Evolutionary conservation across 495 filamentous ascomycete genomes (phyloP).

Genomic region (Thozetella sp.): DNA sequence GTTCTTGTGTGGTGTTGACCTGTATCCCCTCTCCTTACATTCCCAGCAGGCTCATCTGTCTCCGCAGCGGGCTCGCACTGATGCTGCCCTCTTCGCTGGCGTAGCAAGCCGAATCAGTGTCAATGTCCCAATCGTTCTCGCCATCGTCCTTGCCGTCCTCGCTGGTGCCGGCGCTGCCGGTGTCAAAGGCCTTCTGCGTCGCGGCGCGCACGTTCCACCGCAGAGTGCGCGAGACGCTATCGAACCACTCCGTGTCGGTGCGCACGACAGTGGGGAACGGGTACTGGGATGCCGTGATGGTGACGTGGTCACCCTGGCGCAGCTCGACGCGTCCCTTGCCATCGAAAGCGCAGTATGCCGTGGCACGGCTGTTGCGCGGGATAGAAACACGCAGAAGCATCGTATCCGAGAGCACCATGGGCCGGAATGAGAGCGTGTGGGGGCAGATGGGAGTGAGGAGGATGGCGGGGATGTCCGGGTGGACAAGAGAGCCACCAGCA

Average conservation of each 20-base stretch:
- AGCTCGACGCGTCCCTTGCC: conserved; percentile 94
- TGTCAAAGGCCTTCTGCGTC: conserved; percentile 79
- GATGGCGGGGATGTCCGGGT: conserved; percentile 96
- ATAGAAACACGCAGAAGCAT: conserved; percentile 87
- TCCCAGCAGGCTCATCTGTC: conserved; percentile 66
- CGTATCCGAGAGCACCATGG: conserved; percentile 97
- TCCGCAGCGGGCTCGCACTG: conserved; percentile 64
- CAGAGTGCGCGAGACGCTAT: conserved; percentile 85
- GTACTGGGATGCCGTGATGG: conserved; percentile 90
- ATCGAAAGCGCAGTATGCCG: conserved; percentile 94
- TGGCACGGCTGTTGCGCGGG: conserved; percentile 80
- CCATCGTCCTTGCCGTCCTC: conserved; percentile 41
- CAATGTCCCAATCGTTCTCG: conserved; percentile 77
- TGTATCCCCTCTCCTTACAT: conserved; percentile 26
- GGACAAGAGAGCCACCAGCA: conserved; percentile 92
- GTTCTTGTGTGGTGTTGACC: too few species aligned
- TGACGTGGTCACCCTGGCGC: conserved; percentile 88
- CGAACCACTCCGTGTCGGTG: conserved; percentile 86
- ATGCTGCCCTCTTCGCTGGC: conserved; percentile 64
- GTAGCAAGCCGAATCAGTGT: conserved; percentile 72
- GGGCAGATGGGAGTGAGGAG: conserved; percentile 97
- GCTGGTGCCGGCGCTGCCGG: conserved; percentile 29
- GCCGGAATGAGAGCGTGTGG: conserved; percentile 93
- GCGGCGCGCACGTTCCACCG: conserved; percentile 91
- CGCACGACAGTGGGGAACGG: conserved; percentile 93